Conservation (phyloP, 2,329 filamentous ascomycete genomes). For the Cladosporium sphaerospermum region DNA sequence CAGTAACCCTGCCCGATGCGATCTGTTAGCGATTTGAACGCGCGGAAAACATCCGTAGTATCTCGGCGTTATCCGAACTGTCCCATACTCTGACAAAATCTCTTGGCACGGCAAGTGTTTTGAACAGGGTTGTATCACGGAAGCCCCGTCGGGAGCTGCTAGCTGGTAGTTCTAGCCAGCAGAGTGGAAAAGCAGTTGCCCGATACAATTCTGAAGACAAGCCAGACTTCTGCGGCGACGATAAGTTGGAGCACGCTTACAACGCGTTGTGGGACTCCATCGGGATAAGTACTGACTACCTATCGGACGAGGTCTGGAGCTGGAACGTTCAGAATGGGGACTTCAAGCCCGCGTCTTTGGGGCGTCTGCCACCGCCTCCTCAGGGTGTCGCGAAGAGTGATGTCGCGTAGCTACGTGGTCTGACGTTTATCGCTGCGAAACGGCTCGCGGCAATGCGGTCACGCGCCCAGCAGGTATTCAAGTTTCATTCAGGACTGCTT, state of each 20-base stretch:
- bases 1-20: too few relatives aligned
- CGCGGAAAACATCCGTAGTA: too few relatives aligned
- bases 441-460: constrained; percentile 16
- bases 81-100: too few relatives aligned
- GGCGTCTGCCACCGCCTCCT: constrained; percentile 37
- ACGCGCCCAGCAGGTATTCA: too few relatives aligned
- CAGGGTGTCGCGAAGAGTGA: constrained; percentile 1
- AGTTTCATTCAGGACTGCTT: too few relatives aligned
- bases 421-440: constrained; percentile 51
- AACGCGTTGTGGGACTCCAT: constrained; percentile 55
- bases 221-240: not conserved
- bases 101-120: too few relatives aligned
- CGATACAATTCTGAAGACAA: not conserved
- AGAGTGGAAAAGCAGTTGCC: not conserved
- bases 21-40: too few relatives aligned
- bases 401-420: constrained; percentile 42
- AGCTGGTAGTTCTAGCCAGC: not conserved
- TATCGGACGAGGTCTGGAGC: constrained; percentile 56
- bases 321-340: constrained; percentile 47
- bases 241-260: constrained; percentile 42
- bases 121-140: not conserved
- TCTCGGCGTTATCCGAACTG: too few relatives aligned
- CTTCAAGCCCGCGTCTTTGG: constrained; percentile 46
- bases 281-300: constrained; percentile 44
- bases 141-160: not conserved